Evolutionary conservation across 495 filamentous ascomycete genomes (phyloP).

Genomic region (Melanomma pulvis-pyrius): DNA sequence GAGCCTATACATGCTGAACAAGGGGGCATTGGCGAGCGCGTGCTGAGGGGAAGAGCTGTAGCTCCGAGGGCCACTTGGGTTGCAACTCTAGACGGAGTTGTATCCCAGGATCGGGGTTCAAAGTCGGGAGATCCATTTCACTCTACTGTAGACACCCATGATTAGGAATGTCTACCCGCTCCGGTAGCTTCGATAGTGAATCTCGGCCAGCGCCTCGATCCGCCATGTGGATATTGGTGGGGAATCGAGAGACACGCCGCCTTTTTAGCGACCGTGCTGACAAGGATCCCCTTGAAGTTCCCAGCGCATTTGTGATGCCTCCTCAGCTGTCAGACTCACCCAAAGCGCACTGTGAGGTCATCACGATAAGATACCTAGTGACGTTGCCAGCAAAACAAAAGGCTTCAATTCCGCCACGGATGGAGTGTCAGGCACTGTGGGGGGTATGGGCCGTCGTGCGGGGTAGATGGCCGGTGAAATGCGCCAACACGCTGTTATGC

Average conservation of each 20-base stretch:
- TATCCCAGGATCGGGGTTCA: neutral
- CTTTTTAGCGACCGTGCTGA: neutral
- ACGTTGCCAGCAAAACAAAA: neutral
- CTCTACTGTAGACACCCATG: neutral
- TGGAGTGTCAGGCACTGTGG: neutral
- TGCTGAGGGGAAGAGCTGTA: neutral
- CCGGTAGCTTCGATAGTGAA: neutral
- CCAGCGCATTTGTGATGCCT: neutral
- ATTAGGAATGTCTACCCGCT: too few relatives aligned
- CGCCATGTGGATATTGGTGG: neutral
- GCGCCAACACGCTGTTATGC: neutral
- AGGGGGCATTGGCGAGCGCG: neutral
- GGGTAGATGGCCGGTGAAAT: neutral
- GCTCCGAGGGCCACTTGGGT: neutral
- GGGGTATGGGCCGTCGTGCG: neutral
- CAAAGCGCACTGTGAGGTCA: neutral
- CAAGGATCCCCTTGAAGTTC: neutral
- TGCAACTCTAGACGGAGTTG: neutral
- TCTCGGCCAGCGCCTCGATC: neutral
- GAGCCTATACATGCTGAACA: neutral
- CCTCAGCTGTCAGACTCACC: neutral
- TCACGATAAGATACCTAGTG: neutral
- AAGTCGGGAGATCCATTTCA: neutral
- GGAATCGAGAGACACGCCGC: neutral
- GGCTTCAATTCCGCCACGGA: neutral